A percentile compares a stretch with the other conserved stretches of the same genome.
Conservation (phyloP, 768 basidiomycete species). For the Hygrophorus russula region DNA sequence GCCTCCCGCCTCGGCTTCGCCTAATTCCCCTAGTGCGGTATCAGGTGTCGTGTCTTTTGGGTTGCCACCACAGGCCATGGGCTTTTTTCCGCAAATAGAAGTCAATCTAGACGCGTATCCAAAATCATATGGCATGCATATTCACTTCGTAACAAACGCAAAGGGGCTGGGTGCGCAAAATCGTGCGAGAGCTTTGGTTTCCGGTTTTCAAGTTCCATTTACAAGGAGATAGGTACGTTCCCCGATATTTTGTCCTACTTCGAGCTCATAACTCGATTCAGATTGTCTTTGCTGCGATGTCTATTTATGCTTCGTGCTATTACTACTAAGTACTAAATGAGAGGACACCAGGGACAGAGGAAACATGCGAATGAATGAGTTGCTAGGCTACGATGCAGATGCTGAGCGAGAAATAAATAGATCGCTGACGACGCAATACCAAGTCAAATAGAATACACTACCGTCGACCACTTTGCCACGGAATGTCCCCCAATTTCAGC, state of each 20-base stretch:
- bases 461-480: slow-evolving; percentile 32
- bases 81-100: slow-evolving; percentile 92
- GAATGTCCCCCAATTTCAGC: slow-evolving; percentile 51
- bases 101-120: slow-evolving; percentile 89
- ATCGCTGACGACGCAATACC: slow-evolving; percentile 4
- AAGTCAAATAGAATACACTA: slow-evolving; percentile 7
- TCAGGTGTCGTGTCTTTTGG: slow-evolving; percentile 88
- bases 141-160: slow-evolving; percentile 88
- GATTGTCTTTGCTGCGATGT: background rate
- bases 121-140: slow-evolving; percentile 78
- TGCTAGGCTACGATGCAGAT: slow-evolving; percentile 12
- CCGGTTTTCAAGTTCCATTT: slow-evolving; percentile 91
- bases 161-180: slow-evolving; percentile 85
- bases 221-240: slow-evolving; percentile 24
- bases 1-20: slow-evolving; percentile 60
- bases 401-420: slow-evolving; percentile 8
- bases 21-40: slow-evolving; percentile 65
- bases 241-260: slow-evolving; percentile 7
- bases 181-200: slow-evolving; percentile 73
- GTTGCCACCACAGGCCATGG: slow-evolving; percentile 73
- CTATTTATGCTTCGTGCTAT: background rate
- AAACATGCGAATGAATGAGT: slow-evolving; percentile 17
- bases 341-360: background rate
- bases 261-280: background rate
- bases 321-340: background rate